Conservation (phyloP, 176 grass and related monocot genomes). For the Lolium perenne region DNA sequence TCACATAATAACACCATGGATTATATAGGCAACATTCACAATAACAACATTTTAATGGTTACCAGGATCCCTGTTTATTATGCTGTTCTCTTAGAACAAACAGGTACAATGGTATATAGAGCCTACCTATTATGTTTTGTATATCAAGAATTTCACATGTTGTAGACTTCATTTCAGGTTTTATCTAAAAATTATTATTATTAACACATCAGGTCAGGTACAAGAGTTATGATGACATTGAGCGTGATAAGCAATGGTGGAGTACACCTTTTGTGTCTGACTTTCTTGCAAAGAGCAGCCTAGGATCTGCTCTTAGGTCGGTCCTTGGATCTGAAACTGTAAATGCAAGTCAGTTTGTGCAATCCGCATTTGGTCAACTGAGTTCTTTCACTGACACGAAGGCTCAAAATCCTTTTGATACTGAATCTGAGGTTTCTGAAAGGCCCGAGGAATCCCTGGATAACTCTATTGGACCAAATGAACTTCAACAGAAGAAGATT, state of each 20-base stretch:
- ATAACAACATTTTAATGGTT: constrained; percentile 10
- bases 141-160: constrained; percentile 33
- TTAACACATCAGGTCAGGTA: constrained; percentile 67
- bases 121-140: constrained; percentile 26
- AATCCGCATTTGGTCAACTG: constrained; percentile 93
- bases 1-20: constrained; percentile 7
- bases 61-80: background rate
- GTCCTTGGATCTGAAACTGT: constrained; percentile 87
- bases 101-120: constrained; percentile 31
- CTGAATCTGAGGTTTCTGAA: constrained; percentile 58
- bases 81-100: constrained; percentile 27
- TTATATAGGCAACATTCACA: constrained; percentile 21
- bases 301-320: constrained; percentile 72
- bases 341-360: constrained; percentile 89
- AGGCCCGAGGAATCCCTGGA: constrained; percentile 43
- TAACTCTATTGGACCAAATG: constrained; percentile 36
- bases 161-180: constrained; percentile 26
- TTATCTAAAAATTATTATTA: constrained; percentile 43
- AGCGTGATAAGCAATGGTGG: constrained; percentile 90
- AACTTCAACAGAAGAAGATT: constrained; percentile 41
- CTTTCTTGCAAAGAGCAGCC: constrained; percentile 72
- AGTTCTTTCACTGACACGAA: constrained; percentile 67
- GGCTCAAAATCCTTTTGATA: constrained; percentile 61
- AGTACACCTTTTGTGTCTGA: constrained; percentile 87
- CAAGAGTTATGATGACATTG: constrained; percentile 89